Evolutionary conservation across 225 moss, liverwort and hornwort genomes (phyloP).

Genomic region (Antitrichia curtipendula): DNA sequence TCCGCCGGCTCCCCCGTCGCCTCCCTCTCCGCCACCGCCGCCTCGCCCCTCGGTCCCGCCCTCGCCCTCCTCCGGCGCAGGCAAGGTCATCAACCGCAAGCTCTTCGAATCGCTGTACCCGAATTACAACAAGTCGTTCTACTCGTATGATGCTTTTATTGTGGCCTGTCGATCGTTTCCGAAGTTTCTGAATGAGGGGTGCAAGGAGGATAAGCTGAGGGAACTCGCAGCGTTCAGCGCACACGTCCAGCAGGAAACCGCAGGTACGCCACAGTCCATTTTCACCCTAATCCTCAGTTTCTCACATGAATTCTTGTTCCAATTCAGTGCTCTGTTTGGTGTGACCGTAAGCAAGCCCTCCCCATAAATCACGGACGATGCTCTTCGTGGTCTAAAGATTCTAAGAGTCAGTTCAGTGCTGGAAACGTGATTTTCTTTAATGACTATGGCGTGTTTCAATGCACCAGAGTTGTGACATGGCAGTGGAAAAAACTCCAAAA

Average conservation of each 20-base stretch:
- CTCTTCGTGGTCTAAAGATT: not conserved
- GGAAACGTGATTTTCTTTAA: not conserved
- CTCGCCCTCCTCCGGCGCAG: conserved; percentile 33
- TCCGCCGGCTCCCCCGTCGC: conserved; percentile 9
- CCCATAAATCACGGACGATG: not conserved
- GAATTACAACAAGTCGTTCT: conserved; percentile 51
- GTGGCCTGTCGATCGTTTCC: conserved; percentile 44
- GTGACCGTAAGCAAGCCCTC: not conserved
- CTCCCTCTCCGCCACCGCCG: conserved; percentile 24
- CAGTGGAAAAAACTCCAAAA: too few species aligned
- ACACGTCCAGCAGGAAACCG: conserved; percentile 78
- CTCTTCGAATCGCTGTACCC: conserved; percentile 50
- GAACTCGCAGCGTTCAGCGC: conserved; percentile 87
- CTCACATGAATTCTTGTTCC: not conserved
- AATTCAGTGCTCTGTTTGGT: not conserved
- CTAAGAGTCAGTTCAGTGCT: not conserved
- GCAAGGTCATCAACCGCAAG: conserved; percentile 20
- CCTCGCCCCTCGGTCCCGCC: conserved; percentile 25
- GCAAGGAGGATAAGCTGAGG: not conserved
- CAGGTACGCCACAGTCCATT: conserved; percentile 8
- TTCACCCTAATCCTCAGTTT: not conserved
- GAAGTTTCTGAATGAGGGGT: conserved; percentile 28
- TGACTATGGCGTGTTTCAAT: not conserved
- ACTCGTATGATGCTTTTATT: conserved; percentile 69
- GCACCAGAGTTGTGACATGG: not conserved